Evolutionary conservation across 768 basidiomycete genomes (phyloP).

Genomic region (Lactarius vividus): DNA sequence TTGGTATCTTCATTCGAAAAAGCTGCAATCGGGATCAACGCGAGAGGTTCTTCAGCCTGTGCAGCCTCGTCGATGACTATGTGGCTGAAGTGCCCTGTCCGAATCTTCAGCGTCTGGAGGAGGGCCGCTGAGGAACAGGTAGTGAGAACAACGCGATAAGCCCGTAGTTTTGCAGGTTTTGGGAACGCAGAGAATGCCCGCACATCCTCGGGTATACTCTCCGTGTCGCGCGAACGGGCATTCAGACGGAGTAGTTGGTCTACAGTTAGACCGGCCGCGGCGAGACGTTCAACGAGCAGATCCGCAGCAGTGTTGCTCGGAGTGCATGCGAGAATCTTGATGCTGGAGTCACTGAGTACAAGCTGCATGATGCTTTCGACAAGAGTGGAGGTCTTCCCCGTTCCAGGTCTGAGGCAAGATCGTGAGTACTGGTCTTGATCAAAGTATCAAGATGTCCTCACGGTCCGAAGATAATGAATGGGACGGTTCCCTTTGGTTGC

Average conservation of each 20-base stretch:
- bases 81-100: conserved; percentile 54
- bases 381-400: conserved; percentile 40
- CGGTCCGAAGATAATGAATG: conserved; percentile 65
- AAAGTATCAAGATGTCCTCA: conserved; percentile 34
- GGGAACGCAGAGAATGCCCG: conserved; percentile 36
- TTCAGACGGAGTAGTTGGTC: conserved; percentile 53
- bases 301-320: conserved; percentile 40
- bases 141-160: conserved; percentile 53
- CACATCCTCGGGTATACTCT: conserved; percentile 39
- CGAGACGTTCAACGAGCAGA: conserved; percentile 35
- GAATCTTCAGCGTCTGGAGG: conserved; percentile 46
- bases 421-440: neutral
- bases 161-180: conserved; percentile 39
- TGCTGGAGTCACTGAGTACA: no score
- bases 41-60: conserved; percentile 59
- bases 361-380: conserved; percentile 40
- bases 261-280: conserved; percentile 17
- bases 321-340: conserved; percentile 38
- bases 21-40: conserved; percentile 44
- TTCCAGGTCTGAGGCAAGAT: conserved; percentile 36
- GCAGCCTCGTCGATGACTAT: conserved; percentile 67
- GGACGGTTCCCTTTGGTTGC: conserved; percentile 45
- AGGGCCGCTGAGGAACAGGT: conserved; percentile 56
- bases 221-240: conserved; percentile 42
- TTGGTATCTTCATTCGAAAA: conserved; percentile 37